Evolutionary conservation across 805 yeast species (phyloP).

Genomic region (Suhomyces emberorum): DNA sequence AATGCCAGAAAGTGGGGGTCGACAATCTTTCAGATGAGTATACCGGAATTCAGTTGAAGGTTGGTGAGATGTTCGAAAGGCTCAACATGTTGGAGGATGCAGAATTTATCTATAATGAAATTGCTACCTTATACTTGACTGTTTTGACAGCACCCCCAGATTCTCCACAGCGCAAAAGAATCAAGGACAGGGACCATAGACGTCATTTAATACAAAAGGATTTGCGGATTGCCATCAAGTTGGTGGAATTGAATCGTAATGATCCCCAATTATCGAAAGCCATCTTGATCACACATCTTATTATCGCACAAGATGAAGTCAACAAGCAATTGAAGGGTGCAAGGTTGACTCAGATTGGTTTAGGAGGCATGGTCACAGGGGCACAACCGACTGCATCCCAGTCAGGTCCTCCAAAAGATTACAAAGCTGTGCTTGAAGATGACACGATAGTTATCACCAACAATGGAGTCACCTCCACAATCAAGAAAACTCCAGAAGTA

Average conservation of each 20-base stretch:
- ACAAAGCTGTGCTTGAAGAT: slow-evolving; percentile 14
- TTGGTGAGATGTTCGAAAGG: slow-evolving; percentile 83
- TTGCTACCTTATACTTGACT: slow-evolving; percentile 56
- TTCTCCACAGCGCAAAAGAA: slow-evolving; percentile 20
- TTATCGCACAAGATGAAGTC: slow-evolving; percentile 66
- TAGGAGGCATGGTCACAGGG: not conserved
- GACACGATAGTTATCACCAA: slow-evolving; percentile 14
- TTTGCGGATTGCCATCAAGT: slow-evolving; percentile 63
- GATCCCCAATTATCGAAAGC: slow-evolving; percentile 52
- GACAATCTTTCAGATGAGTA: slow-evolving; percentile 69
- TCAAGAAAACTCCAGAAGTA: slow-evolving; percentile 42
- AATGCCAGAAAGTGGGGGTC: slow-evolving; percentile 54
- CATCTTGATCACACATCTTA: slow-evolving; percentile 57
- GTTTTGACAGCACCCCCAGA: slow-evolving; percentile 38
- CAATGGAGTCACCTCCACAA: slow-evolving; percentile 15
- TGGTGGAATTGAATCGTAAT: slow-evolving; percentile 52
- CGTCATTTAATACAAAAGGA: slow-evolving; percentile 68
- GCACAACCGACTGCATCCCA: slow-evolving; percentile 1
- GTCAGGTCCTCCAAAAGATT: slow-evolving; percentile 1
- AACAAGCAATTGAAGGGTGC: slow-evolving; percentile 34
- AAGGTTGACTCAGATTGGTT: slow-evolving; percentile 2
- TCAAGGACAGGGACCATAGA: slow-evolving; percentile 30
- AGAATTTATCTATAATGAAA: slow-evolving; percentile 60
- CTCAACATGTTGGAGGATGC: slow-evolving; percentile 63
- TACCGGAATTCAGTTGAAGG: slow-evolving; percentile 85